Base-by-base conservation (phyloP, 306 rosid genomes). In the Morella rubra region DNA sequence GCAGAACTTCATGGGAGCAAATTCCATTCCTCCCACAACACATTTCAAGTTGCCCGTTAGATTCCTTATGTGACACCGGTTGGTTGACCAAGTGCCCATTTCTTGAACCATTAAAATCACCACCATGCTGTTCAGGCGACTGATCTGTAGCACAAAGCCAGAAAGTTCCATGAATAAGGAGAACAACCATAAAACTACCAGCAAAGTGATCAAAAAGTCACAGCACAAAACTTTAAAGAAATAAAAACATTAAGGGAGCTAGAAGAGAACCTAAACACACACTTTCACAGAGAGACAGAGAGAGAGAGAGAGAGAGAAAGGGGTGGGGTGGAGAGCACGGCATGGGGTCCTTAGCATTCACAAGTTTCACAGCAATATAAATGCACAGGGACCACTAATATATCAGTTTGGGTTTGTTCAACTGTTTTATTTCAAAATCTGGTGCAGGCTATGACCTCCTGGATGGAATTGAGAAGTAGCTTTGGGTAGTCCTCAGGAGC, bases 1-100 rank as follows among this genome's bases (percentile, higher is more conserved):
- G 91, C 56, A 95, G 97, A 82, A 92, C 91, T 77, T 92, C 97
- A 79, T 95, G 92, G 73, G 98, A 92, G 84, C 89, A 92, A 82
- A 94, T 92, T 72, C 98, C 97, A 78, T 90, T 86, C 61, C 74
- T 84, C 64, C 90, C 91, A 84, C 96, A 89, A 83, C 90, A 90
- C 51, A 53, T 73, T 77, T 84, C 89, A 75, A 81, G 65, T 61
- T 55, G 51, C 44, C 80, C 85, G 40, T 80, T 81, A 74, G 90
- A 76, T 70, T 40, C 68, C 71, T 69, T 66, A 8, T 49, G n/a
- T 12, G 58, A 49, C 44, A 77, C 64, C 52, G 81, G 77, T 77
- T 75, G 89, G 65, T 73, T 73, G 84, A 69, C 54, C n/a, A 67
- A 71, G 80, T 67, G 80, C 72, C 62, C 84, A n/a, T 24, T 58